A percentile compares a stretch with the other conserved stretches of the same genome.
phyloP scores from a whole-genome alignment of 257 asterid species.

The Ajuga chamaepitys region DNA sequence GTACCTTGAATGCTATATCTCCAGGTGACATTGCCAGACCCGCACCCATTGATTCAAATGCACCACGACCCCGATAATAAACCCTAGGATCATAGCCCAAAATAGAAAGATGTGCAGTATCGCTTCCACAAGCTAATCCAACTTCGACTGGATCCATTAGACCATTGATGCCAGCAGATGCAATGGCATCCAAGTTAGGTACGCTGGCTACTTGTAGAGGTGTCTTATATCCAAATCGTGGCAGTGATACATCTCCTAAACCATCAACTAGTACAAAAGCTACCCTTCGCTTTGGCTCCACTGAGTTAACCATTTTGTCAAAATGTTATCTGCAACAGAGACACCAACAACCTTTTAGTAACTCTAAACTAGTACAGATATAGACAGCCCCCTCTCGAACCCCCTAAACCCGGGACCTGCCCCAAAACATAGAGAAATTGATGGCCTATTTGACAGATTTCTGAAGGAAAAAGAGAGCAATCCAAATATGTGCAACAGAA shows the following conservation, averaged over 20 bases:
- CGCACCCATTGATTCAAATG: slow-evolving; percentile 98
- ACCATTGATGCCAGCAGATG: slow-evolving; percentile 87
- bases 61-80: slow-evolving; percentile 96
- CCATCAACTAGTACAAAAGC: slow-evolving; percentile 93
- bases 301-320: slow-evolving; percentile 49
- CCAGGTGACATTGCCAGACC: slow-evolving; percentile 97
- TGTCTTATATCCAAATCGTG: slow-evolving; percentile 63
- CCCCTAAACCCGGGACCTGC: too few relatives aligned
- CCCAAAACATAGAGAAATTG: too few relatives aligned
- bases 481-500: too few relatives aligned
- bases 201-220: slow-evolving; percentile 72
- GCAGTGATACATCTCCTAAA: slow-evolving; percentile 85
- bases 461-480: too few relatives aligned
- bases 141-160: slow-evolving; percentile 98
- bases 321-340: too few relatives aligned
- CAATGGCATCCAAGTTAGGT: slow-evolving; percentile 77
- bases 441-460: too few relatives aligned
- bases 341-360: too few relatives aligned
- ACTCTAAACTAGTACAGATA: too few relatives aligned
- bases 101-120: slow-evolving; percentile 91
- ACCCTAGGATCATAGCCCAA: slow-evolving; percentile 88
- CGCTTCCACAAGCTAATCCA: slow-evolving; percentile 95
- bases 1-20: slow-evolving; percentile 89
- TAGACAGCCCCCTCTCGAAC: too few relatives aligned
- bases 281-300: slow-evolving; percentile 72